Evolutionary conservation across 129 eudicot genomes (phyloP).

Genomic region (Pseudognaphalium luteoalbum): DNA sequence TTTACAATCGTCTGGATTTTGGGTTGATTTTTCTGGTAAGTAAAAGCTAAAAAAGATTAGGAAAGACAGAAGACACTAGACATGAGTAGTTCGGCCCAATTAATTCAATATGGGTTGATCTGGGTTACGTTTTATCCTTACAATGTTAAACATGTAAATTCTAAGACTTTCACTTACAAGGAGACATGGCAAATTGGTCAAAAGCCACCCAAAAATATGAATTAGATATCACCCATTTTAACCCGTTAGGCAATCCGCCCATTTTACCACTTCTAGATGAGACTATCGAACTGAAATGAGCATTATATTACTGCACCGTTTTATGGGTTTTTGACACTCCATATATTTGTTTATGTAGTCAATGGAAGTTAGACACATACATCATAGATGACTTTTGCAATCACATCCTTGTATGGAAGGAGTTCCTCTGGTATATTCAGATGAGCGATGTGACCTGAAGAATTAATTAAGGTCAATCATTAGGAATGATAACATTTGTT

Average conservation of each 20-base stretch:
- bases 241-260: background rate
- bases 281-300: background rate
- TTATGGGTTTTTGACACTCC: background rate
- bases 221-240: no score
- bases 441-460: slow-evolving; percentile 98
- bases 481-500: background rate
- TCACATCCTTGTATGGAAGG: slow-evolving; percentile 84
- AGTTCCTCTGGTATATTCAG: slow-evolving; percentile 84
- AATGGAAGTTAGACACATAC: slow-evolving; percentile 42
- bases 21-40: slow-evolving; percentile 80
- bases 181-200: background rate
- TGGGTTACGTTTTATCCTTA: background rate
- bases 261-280: background rate
- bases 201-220: background rate
- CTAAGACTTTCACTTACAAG: background rate
- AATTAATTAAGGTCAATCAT: slow-evolving; percentile 27
- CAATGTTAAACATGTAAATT: background rate
- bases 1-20: slow-evolving; percentile 85
- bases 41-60: slow-evolving; percentile 9
- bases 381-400: slow-evolving; percentile 95
- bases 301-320: background rate
- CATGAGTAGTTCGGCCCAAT: background rate
- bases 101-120: background rate
- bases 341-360: background rate
- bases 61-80: background rate